A percentile compares a stretch with the other conserved stretches of the same genome.
Evolutionary conservation across 1,284 basidiomycete species (phyloP).

Genomic region (Kwoniella shivajii): DNA sequence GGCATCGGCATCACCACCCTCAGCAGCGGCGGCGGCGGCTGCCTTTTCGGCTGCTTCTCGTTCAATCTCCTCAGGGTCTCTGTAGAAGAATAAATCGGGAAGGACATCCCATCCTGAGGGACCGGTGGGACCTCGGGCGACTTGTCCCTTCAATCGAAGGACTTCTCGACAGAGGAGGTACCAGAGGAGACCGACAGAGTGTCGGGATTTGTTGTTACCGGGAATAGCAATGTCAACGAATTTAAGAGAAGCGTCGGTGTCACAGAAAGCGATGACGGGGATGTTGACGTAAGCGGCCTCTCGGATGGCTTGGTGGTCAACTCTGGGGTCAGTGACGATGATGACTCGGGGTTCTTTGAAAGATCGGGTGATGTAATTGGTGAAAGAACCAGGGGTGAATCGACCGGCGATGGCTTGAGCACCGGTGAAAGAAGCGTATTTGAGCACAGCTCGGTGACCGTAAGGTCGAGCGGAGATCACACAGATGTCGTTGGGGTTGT

Average conservation of each 20-base stretch:
- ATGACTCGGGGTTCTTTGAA: conserved; percentile 99
- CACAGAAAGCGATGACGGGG: conserved; percentile 97
- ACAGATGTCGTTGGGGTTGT: conserved; percentile 97
- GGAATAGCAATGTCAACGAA: conserved; percentile 99
- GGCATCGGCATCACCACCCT: conserved; percentile 61
- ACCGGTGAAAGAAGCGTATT: conserved; percentile 96
- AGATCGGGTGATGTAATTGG: conserved; percentile 99
- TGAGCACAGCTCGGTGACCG: conserved; percentile 98
- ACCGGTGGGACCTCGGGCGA: conserved; percentile 82
- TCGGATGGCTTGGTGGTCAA: conserved; percentile 99
- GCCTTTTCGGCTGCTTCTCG: conserved; percentile 92
- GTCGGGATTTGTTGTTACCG: conserved; percentile 98
- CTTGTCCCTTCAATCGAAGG: conserved; percentile 88
- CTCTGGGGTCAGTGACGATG: conserved; percentile 96
- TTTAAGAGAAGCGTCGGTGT: conserved; percentile 95
- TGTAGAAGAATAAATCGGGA: conserved; percentile 99
- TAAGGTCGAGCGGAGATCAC: conserved; percentile 98
- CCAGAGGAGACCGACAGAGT: conserved; percentile 97
- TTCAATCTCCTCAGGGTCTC: conserved; percentile 98
- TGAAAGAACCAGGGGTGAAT: conserved; percentile 98
- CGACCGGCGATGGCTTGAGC: conserved; percentile 98
- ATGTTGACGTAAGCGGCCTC: conserved; percentile 99
- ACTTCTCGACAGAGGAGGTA: conserved; percentile 98
- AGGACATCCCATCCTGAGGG: conserved; percentile 94
- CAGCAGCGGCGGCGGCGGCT: conserved; percentile 68